A percentile compares a stretch with the other conserved stretches of the same genome.
Conservation (phyloP, 306 rosid species). For the Neltuma alba region DNA sequence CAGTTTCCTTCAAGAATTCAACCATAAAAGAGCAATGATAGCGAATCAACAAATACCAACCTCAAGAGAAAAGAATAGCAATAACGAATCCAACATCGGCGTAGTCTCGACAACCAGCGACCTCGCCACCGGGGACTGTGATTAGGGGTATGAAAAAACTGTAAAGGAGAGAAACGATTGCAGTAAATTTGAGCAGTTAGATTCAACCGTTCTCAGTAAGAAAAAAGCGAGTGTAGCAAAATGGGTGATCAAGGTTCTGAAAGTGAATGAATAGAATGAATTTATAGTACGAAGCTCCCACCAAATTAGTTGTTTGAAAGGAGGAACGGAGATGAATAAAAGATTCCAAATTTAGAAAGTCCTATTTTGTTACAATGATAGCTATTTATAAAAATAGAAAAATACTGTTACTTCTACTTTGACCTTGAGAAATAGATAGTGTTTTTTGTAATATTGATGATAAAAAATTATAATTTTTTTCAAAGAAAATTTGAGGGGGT, state of each 20-base stretch:
- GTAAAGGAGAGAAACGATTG: background rate
- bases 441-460: background rate
- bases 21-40: slow-evolving; percentile 2
- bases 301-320: background rate
- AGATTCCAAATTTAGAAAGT: background rate
- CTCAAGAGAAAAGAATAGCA: background rate
- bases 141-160: background rate
- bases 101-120: background rate
- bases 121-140: background rate
- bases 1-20: background rate
- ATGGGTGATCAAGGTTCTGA: background rate
- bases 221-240: background rate
- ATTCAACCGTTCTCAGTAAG: background rate
- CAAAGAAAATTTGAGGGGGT: no score
- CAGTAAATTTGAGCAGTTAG: background rate
- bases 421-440: background rate
- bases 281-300: background rate
- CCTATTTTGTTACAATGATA: background rate
- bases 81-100: background rate
- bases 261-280: background rate
- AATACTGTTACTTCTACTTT: background rate
- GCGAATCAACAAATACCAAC: background rate
- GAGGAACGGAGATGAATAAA: background rate
- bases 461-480: background rate
- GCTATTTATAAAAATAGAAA: background rate